phyloP scores from a whole-genome alignment of 2,329 filamentous ascomycete genomes.

The Conoideocrella luteorostrata region DNA sequence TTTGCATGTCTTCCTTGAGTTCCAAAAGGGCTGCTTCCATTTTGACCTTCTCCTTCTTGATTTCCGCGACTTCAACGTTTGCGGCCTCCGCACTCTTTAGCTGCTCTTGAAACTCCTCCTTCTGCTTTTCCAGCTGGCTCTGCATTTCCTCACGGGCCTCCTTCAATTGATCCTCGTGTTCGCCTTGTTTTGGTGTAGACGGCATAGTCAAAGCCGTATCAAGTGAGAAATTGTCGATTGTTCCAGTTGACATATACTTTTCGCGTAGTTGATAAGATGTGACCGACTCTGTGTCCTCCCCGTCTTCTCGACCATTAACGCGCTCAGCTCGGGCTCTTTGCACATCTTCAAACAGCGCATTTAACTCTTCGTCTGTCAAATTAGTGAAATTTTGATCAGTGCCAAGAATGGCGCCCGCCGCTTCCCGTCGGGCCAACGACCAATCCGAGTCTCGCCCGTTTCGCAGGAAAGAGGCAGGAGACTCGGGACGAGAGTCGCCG shows the following conservation, averaged over 20 bases:
- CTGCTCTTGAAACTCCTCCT: conserved; percentile 73
- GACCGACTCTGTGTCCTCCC: conserved; percentile 85
- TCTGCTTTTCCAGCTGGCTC: conserved; percentile 72
- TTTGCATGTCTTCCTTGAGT: conserved; percentile 83
- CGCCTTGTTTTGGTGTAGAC: conserved; percentile 75
- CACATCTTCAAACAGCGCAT: conserved; percentile 88
- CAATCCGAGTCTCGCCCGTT: conserved; percentile 82
- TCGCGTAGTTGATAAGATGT: conserved; percentile 84
- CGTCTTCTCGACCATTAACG: conserved; percentile 66
- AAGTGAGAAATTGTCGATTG: conserved; percentile 90
- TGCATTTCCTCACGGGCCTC: conserved; percentile 79
- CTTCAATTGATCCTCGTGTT: conserved; percentile 68
- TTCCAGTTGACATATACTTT: conserved; percentile 92
- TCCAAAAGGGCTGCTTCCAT: conserved; percentile 78
- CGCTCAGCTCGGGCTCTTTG: conserved; percentile 76
- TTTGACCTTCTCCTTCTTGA: conserved; percentile 71
- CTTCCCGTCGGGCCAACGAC: conserved; percentile 88
- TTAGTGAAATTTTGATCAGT: conserved; percentile 86
- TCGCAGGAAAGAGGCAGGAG: conserved; percentile 61
- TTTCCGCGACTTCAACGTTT: conserved; percentile 74
- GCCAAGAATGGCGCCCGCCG: conserved; percentile 83
- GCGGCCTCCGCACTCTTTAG: conserved; percentile 68
- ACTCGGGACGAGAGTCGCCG: conserved; percentile 72
- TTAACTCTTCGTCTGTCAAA: conserved; percentile 88
- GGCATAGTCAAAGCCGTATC: conserved; percentile 93